Percentiles rank a stretch among this genome's conserved stretches.
These are phyloP conservation scores for Panus rudis DNA, from an alignment of 768 basidiomycete species.

Conservation along the genomic window DNA sequence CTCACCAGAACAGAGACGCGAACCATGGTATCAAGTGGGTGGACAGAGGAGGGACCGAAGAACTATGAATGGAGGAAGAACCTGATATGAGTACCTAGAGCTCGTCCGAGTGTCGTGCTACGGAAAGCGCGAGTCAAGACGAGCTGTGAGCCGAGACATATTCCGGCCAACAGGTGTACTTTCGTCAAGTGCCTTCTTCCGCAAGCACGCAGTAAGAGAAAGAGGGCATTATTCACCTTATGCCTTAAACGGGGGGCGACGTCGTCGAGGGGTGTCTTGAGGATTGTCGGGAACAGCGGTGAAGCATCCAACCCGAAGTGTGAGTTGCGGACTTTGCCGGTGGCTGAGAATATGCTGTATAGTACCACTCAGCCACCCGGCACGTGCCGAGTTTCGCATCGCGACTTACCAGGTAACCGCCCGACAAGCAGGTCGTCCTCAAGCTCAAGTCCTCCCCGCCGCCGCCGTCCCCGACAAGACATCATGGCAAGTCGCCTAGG, in stretches of 20 bases:
- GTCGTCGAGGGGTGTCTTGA: slow-evolving; percentile 11
- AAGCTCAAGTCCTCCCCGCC: slow-evolving; percentile 21
- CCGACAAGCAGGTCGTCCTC: slow-evolving; percentile 14
- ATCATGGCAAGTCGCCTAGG: slow-evolving; percentile 6
- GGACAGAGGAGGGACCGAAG: slow-evolving; percentile 12
- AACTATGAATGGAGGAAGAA: slow-evolving; percentile 27
- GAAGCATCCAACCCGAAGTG: slow-evolving; percentile 3
- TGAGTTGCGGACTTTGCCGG: slow-evolving; percentile 7
- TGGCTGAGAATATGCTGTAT: slow-evolving; percentile 26
- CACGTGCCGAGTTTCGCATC: slow-evolving; percentile 14
- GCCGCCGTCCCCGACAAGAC: slow-evolving; percentile 17
- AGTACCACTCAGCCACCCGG: slow-evolving; percentile 30
- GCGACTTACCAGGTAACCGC: slow-evolving; percentile 11
- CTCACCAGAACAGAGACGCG: slow-evolving; percentile 76
- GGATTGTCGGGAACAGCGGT: slow-evolving; percentile 6
- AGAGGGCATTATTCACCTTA: slow-evolving; percentile 41
- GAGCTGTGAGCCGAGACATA: slow-evolving; percentile 19
- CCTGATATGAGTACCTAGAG: slow-evolving; percentile 28
- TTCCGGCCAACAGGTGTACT: slow-evolving; percentile 10
- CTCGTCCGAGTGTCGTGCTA: slow-evolving; percentile 85
- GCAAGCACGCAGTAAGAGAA: slow-evolving; percentile 9
- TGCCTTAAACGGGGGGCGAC: slow-evolving; percentile 17
- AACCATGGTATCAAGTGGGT: slow-evolving; percentile 53
- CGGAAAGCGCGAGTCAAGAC: slow-evolving; percentile 75
- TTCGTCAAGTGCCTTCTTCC: slow-evolving; percentile 17